These are phyloP conservation scores for Crucihimalaya himalaica DNA, from an alignment of 345 rosid species.

Conservation along the genomic window DNA sequence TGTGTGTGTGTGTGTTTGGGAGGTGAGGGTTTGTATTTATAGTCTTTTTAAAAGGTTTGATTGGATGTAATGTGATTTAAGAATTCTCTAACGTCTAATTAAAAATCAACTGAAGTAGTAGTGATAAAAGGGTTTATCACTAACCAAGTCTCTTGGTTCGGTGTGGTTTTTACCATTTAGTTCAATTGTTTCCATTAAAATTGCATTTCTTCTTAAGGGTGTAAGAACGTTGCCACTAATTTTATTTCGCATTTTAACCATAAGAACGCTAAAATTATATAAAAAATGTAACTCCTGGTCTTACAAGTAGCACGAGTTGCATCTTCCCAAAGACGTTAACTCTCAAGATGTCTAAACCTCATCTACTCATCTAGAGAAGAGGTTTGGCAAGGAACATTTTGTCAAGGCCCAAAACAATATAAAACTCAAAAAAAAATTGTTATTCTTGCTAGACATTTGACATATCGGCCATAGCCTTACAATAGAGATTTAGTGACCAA, in stretches of 20 bases:
- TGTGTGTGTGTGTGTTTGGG: background rate
- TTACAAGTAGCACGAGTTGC: too few relatives aligned
- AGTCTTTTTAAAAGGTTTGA: background rate
- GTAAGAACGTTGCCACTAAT: too few relatives aligned
- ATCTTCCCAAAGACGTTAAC: background rate
- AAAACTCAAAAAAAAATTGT: background rate
- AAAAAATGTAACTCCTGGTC: too few relatives aligned
- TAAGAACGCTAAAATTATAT: background rate
- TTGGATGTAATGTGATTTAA: background rate
- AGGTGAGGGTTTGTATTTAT: constrained; percentile 9
- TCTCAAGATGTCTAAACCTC: background rate
- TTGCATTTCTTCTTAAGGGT: too few relatives aligned
- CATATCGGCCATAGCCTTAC: background rate
- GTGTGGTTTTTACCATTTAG: too few relatives aligned
- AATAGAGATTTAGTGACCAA: too few relatives aligned
- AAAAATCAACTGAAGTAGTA: background rate
- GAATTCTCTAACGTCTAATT: background rate
- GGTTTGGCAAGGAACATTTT: constrained; percentile 6
- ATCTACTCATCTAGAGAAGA: background rate
- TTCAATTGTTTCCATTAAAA: too few relatives aligned
- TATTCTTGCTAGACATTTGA: background rate
- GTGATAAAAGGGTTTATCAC: background rate
- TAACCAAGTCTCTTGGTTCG: background rate
- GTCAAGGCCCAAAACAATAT: background rate
- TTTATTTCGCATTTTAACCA: too few relatives aligned